Evolutionary conservation across 768 basidiomycete species (phyloP).

Genomic region (Amanita molliuscula): DNA sequence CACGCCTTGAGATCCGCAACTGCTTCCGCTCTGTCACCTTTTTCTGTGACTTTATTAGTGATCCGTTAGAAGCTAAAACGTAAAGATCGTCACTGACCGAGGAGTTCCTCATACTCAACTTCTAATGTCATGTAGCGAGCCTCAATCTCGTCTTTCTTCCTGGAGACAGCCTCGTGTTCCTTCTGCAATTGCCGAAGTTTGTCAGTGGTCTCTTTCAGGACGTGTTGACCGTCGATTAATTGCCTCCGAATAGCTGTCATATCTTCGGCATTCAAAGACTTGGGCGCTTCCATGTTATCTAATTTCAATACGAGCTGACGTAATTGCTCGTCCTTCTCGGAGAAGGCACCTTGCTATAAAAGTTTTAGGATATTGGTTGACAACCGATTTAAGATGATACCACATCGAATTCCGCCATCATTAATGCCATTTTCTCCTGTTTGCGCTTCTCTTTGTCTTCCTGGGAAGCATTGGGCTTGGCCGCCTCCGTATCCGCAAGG

Average conservation of each 20-base stretch:
- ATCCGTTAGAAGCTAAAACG: background rate
- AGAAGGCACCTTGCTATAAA: slow-evolving; percentile 79
- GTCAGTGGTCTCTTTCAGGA: slow-evolving; percentile 84
- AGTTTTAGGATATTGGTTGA: slow-evolving; percentile 1
- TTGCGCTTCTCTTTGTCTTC: slow-evolving; percentile 99
- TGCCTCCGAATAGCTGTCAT: slow-evolving; percentile 77
- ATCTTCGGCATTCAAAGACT: slow-evolving; percentile 63
- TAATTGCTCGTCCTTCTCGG: slow-evolving; percentile 92
- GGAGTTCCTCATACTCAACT: slow-evolving; percentile 91
- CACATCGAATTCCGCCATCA: slow-evolving; percentile 99
- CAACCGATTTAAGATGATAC: slow-evolving; percentile 25
- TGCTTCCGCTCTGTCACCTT: slow-evolving; percentile 26
- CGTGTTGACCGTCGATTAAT: slow-evolving; percentile 77
- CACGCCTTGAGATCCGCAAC: slow-evolving; percentile 84
- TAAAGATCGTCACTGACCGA: slow-evolving; percentile 46
- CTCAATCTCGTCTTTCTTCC: slow-evolving; percentile 85
- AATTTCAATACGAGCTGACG: slow-evolving; percentile 77
- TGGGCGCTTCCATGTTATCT: slow-evolving; percentile 66
- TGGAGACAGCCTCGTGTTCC: slow-evolving; percentile 77
- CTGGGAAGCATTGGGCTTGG: slow-evolving; percentile 75
- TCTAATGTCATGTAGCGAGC: slow-evolving; percentile 70
- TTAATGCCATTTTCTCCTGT: slow-evolving; percentile 97
- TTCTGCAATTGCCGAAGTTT: slow-evolving; percentile 84
- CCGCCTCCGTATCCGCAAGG: slow-evolving; percentile 65
- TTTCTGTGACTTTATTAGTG: slow-evolving; percentile 46